phyloP scores from a whole-genome alignment of 202 grass and related monocot species.

The Bolboschoenoplectus hybrid region DNA sequence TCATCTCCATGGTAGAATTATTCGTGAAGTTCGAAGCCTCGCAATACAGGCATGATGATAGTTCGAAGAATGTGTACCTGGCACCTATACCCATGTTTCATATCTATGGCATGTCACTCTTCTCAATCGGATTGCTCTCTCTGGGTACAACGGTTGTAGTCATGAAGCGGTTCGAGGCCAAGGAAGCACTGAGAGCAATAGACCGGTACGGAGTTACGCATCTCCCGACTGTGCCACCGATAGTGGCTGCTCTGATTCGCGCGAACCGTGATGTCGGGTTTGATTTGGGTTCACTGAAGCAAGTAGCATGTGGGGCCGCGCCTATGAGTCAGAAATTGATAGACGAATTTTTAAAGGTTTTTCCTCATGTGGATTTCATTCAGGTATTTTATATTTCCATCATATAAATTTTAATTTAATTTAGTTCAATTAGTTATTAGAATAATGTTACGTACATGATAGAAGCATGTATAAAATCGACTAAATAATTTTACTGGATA shows the following conservation, averaged over 20 bases:
- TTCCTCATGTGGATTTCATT: slow-evolving; percentile 81
- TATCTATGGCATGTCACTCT: slow-evolving; percentile 80
- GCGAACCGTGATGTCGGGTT: slow-evolving; percentile 30
- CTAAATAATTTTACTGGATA: background rate
- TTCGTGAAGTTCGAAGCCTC: slow-evolving; percentile 75
- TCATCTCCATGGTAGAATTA: slow-evolving; percentile 69
- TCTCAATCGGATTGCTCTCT: slow-evolving; percentile 73
- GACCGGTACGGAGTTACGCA: slow-evolving; percentile 63
- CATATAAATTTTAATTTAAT: background rate
- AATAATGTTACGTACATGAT: background rate
- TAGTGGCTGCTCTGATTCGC: slow-evolving; percentile 56
- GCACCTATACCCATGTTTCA: slow-evolving; percentile 88
- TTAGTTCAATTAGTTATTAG: background rate
- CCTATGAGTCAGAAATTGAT: slow-evolving; percentile 46
- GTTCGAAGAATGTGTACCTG: slow-evolving; percentile 76
- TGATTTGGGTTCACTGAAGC: slow-evolving; percentile 51
- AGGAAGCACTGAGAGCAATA: slow-evolving; percentile 50
- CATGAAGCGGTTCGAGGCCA: slow-evolving; percentile 64
- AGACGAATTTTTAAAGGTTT: slow-evolving; percentile 54
- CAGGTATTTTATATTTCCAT: slow-evolving; percentile 47
- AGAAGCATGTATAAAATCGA: background rate
- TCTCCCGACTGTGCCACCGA: slow-evolving; percentile 65
- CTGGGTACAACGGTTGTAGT: slow-evolving; percentile 73
- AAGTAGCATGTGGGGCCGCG: slow-evolving; percentile 75
- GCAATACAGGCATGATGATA: slow-evolving; percentile 46